Evolutionary conservation across 2,329 filamentous ascomycete species (phyloP), one percentile per base, ranked within the genome.

Genomic region (Furcasterigmium sp.): DNA sequence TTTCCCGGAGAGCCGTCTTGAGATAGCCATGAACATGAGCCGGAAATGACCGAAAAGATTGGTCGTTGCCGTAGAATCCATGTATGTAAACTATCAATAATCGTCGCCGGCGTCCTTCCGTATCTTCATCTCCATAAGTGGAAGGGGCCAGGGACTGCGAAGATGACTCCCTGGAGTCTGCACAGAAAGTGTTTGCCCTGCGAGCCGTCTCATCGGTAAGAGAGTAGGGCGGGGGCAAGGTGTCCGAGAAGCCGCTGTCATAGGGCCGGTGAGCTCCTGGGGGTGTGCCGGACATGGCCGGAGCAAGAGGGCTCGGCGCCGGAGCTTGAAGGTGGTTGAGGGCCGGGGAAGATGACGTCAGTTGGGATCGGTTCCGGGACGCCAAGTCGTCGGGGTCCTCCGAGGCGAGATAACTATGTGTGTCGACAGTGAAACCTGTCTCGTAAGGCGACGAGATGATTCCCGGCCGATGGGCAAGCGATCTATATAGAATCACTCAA

Each of bases 31-130:
- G 91, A 4, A 95, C 78, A 65, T 95, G 89, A 8, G 86, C 86
- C 1, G 91, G 91, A 54, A 96, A 95, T 36, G 85, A 87, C 48
- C 83, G 79, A 59, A 96, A 96, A 45, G 87, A 94, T 25, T 85
- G 85, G 61, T 93, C 87, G 46, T 87, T 85, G 41, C 91, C 90
- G 74, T 93, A 85, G 65, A 94, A 95, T 47, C 91, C 90, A 67
- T 95, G 91, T 44, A 95, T 82, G 59, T 90, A 95, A 42, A 95
- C 70, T 18, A 95, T 60, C 2, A 96, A 73, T 19, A 96, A 70
- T 20, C 72, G 78, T 48, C 79, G 72, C 36, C 71, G 69, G 47
- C 53, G 60, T 45, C 49, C 55, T 47, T 51, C 56, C 20, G 57
- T 52, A 37, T 51, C 48, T 5, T 56, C 54, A 30, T 42, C 43